phyloP scores from a whole-genome alignment of 805 yeast species.

The Candida cerambycidarum region DNA sequence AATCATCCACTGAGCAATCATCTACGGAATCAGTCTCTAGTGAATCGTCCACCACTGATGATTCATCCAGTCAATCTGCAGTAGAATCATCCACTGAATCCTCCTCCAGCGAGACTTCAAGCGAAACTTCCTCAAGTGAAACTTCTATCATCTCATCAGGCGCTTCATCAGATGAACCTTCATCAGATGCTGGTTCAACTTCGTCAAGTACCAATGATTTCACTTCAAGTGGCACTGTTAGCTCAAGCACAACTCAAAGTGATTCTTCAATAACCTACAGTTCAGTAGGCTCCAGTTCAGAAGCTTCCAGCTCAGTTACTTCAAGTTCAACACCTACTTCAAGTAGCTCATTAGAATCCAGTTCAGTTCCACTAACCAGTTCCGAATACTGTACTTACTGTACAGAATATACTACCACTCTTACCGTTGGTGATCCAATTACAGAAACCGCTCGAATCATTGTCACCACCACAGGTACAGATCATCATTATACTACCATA shows the following conservation, averaged over 20 bases:
- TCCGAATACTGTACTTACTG: neutral
- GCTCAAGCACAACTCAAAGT: too few relatives aligned
- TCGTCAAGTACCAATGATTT: too few relatives aligned
- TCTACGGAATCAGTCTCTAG: neutral
- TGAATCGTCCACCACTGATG: neutral
- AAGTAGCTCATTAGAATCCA: too few relatives aligned
- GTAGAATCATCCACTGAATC: neutral
- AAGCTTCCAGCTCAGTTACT: neutral
- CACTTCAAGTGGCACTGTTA: too few relatives aligned
- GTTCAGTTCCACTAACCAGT: neutral
- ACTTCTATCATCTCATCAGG: too few relatives aligned
- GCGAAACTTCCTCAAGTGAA: neutral
- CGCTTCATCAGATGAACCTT: too few relatives aligned
- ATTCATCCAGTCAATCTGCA: neutral
- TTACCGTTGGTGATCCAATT: constrained; percentile 8
- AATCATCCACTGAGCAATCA: too few relatives aligned
- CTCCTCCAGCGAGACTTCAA: neutral
- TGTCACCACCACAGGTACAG: constrained; percentile 13
- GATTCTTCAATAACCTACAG: too few relatives aligned
- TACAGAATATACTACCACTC: constrained; percentile 16
- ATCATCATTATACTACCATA: constrained; percentile 13
- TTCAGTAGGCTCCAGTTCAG: too few relatives aligned
- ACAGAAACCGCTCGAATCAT: constrained; percentile 10
- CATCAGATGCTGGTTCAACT: too few relatives aligned
- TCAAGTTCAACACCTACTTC: neutral